Percentiles rank a stretch among this genome's conserved stretches.
Conservation (phyloP, 2,329 filamentous ascomycete species). For the Trichoderma citrinoviride region DNA sequence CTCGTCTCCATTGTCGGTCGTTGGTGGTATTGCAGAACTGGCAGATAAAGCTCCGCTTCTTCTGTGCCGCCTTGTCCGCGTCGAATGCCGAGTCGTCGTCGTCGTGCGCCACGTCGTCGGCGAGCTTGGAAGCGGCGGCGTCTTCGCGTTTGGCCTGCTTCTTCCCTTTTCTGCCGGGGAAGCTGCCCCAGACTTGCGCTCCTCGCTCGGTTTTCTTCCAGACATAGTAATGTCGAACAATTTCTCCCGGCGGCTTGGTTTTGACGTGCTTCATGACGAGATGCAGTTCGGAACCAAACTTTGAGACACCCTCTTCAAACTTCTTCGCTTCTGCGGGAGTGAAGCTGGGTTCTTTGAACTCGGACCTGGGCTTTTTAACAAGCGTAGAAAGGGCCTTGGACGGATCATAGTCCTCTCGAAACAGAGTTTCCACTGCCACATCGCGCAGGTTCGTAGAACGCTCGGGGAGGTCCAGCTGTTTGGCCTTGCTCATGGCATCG, state of each 20-base stretch:
- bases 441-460: constrained; percentile 85
- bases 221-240: constrained; percentile 92
- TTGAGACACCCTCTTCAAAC: constrained; percentile 87
- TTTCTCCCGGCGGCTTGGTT: constrained; percentile 71
- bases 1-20: constrained; percentile 88
- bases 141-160: constrained; percentile 77
- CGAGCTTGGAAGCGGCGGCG: constrained; percentile 69
- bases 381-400: constrained; percentile 70
- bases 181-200: constrained; percentile 85
- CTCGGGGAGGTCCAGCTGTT: constrained; percentile 66
- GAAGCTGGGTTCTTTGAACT: constrained; percentile 81
- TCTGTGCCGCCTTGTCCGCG: constrained; percentile 72
- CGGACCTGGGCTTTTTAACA: constrained; percentile 62
- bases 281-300: constrained; percentile 87
- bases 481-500: constrained; percentile 62
- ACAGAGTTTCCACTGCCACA: constrained; percentile 73
- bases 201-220: constrained; percentile 95
- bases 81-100: constrained; percentile 96
- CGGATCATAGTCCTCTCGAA: constrained; percentile 67
- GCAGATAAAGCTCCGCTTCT: constrained; percentile 84
- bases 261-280: constrained; percentile 82
- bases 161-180: constrained; percentile 81
- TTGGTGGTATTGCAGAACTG: constrained; percentile 83
- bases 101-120: constrained; percentile 90
- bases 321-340: constrained; percentile 76